phyloP scores from a whole-genome alignment of 306 rosid species.

The Vigna nakashimae region DNA sequence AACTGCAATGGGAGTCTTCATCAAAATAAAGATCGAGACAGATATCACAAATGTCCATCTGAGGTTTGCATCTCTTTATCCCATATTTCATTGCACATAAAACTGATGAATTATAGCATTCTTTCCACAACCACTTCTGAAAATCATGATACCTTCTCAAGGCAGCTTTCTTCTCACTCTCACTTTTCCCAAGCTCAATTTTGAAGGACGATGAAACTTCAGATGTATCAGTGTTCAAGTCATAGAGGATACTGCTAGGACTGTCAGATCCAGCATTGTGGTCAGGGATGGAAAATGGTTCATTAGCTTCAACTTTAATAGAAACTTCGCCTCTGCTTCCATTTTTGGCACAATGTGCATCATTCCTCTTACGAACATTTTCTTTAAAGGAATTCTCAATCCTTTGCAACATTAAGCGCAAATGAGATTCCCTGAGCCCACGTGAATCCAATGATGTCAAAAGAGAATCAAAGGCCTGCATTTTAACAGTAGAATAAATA shows the following conservation, averaged over 20 bases:
- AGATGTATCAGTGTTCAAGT: slow-evolving; percentile 59
- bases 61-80: slow-evolving; percentile 73
- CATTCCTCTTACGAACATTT: slow-evolving; percentile 69
- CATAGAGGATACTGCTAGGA: slow-evolving; percentile 73
- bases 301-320: slow-evolving; percentile 66
- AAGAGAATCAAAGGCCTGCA: slow-evolving; percentile 88
- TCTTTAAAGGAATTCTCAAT: slow-evolving; percentile 80
- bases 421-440: slow-evolving; percentile 91
- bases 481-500: slow-evolving; percentile 36
- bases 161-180: slow-evolving; percentile 78
- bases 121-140: slow-evolving; percentile 93
- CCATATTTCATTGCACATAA: slow-evolving; percentile 76
- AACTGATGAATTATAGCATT: slow-evolving; percentile 68
- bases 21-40: slow-evolving; percentile 69
- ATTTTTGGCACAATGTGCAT: slow-evolving; percentile 42
- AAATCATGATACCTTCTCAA: slow-evolving; percentile 84
- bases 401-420: slow-evolving; percentile 92
- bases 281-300: slow-evolving; percentile 54
- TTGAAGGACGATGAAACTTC: slow-evolving; percentile 79
- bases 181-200: slow-evolving; percentile 82
- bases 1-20: slow-evolving; percentile 81
- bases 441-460: slow-evolving; percentile 83
- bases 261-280: slow-evolving; percentile 62
- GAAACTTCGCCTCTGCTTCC: slow-evolving; percentile 45
- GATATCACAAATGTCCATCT: slow-evolving; percentile 70